phyloP scores from a whole-genome alignment of 2,329 filamentous ascomycete species.

The Penicillium vulpinum region DNA sequence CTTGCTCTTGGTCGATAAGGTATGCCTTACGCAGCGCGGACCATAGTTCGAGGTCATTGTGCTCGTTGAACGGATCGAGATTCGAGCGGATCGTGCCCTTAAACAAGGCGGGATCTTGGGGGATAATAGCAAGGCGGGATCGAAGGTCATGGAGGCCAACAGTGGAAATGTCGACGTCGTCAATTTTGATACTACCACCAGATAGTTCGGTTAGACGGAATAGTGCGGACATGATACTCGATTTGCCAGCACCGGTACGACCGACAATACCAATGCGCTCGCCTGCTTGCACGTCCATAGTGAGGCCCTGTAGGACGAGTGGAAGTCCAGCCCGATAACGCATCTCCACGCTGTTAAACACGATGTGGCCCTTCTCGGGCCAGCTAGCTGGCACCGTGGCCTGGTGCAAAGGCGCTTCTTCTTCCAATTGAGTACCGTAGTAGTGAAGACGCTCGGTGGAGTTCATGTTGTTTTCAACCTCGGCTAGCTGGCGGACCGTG shows the following conservation, averaged over 20 bases:
- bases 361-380: constrained; percentile 83
- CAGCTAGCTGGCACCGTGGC: constrained; percentile 69
- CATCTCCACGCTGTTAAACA: constrained; percentile 75
- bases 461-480: constrained; percentile 98
- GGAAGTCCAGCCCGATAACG: constrained; percentile 71
- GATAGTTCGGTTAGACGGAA: constrained; percentile 48
- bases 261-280: constrained; percentile 52
- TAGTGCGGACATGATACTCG: constrained; percentile 48
- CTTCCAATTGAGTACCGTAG: constrained; percentile 82
- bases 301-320: constrained; percentile 69
- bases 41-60: constrained; percentile 50
- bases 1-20: constrained; percentile 49
- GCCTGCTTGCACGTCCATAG: constrained; percentile 46
- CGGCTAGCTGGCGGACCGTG: constrained; percentile 86
- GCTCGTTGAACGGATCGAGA: constrained; percentile 48
- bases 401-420: constrained; percentile 82
- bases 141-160: constrained; percentile 46
- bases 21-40: constrained; percentile 47
- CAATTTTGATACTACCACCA: constrained; percentile 44
- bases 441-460: constrained; percentile 88
- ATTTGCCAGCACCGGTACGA: constrained; percentile 49
- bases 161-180: constrained; percentile 45
- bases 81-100: constrained; percentile 47
- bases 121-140: constrained; percentile 47
- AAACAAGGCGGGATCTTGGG: constrained; percentile 49